These are phyloP conservation scores for Metarhizium brunneum DNA, from an alignment of 2,329 filamentous ascomycete species.

Conservation along the genomic window DNA sequence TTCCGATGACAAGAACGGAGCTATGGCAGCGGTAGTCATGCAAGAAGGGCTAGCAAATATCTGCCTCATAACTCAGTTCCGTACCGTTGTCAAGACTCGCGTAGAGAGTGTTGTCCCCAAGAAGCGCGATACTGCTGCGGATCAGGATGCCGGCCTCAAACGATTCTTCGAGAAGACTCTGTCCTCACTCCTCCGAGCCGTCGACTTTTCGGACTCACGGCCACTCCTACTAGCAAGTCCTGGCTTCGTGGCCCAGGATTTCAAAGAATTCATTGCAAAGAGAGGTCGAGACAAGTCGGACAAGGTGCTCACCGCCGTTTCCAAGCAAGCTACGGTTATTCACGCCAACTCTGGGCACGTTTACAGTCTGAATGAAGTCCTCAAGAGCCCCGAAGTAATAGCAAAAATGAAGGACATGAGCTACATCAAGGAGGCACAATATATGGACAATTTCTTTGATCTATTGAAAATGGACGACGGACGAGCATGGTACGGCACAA, in stretches of 20 bases:
- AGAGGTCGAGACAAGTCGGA: conserved; percentile 50
- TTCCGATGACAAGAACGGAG: conserved; percentile 68
- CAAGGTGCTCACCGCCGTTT: conserved; percentile 57
- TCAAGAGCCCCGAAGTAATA: conserved; percentile 71
- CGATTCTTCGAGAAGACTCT: conserved; percentile 70
- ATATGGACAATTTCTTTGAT: conserved; percentile 78
- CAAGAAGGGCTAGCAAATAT: conserved; percentile 80
- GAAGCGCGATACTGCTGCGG: conserved; percentile 55
- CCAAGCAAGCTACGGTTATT: conserved; percentile 59
- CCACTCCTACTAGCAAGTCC: conserved; percentile 81
- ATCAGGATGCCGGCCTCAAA: conserved; percentile 61
- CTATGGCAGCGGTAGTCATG: conserved; percentile 87
- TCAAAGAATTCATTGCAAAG: conserved; percentile 63
- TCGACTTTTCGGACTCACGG: conserved; percentile 62
- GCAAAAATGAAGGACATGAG: conserved; percentile 76
- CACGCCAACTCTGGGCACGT: conserved; percentile 80
- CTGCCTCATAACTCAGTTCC: conserved; percentile 71
- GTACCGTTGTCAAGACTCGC: conserved; percentile 57
- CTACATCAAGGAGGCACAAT: conserved; percentile 71
- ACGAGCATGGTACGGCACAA: conserved; percentile 81
- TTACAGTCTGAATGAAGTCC: conserved; percentile 78
- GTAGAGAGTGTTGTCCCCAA: conserved; percentile 58
- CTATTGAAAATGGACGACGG: conserved; percentile 77
- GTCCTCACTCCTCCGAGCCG: conserved; percentile 63
- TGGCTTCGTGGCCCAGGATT: conserved; percentile 75